Evolutionary conservation across 768 basidiomycete species (phyloP), one percentile per base, ranked within the genome.

Genomic region (Coprinopsis strossmayeri): DNA sequence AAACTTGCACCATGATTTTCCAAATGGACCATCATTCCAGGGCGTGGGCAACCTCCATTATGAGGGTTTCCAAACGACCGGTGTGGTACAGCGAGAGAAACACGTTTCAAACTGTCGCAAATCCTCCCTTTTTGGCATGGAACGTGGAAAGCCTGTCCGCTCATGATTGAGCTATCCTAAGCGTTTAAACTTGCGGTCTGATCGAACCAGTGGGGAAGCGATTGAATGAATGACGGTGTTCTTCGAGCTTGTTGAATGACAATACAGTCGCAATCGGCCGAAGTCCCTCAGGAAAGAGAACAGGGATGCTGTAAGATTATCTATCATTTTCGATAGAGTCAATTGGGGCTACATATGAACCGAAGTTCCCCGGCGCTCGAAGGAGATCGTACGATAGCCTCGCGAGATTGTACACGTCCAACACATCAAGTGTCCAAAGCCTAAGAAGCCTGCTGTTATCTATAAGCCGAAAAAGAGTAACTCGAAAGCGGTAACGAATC

Each of bases 371-470:
- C 17, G 17, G 35, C 35, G 17, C 17, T 38, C 10, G 35, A 38
- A 17, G 35, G 5, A 38, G 35, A 38, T 38, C 35, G 18, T 18
- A 38, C 10, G 35, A 38, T 38, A 5, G 10, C 9, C 35, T n/a
- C n/a, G n/a, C n/a, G n/a, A n/a, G n/a, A n/a, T n/a, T n/a, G n/a
- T n/a, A n/a, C n/a, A n/a, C n/a, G n/a, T n/a, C 30, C 7, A 15
- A 32, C 30, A 32, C 30, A 15, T 32, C 30, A 7, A 32, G 9
- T 32, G 30, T 32, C 30, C 30, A 32, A 42, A 42, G 40, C 5
- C 17, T 42, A 42, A 42, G 40, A 42, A 42, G 40, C 40, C 23
- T 42, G 40, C 23, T 42, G 40, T 24, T 42, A 26, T 26, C 40
- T 42, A 42, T 42, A 42, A 42, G 21, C 18, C 40, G 40, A 24